Base-by-base conservation (phyloP, 1,284 basidiomycete genomes). In the Ustilago loliicola region DNA sequence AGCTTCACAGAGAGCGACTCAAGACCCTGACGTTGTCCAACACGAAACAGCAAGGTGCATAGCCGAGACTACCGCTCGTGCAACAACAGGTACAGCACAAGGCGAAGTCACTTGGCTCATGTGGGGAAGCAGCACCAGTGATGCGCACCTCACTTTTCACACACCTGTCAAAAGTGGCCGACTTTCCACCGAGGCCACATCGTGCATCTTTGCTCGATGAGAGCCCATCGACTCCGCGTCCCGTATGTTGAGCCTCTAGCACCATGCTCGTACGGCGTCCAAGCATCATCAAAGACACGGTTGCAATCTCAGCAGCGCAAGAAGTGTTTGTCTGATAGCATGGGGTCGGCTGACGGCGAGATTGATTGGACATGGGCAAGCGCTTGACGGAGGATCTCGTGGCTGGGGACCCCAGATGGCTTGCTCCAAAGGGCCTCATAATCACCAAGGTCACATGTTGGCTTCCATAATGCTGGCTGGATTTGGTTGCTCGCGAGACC, bases 341-440 rank as follows among this genome's bases (percentile, higher is more conserved):
- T 52, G 10, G 5, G 17, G 40, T 50, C 30, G 56, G 56, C 50
- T 53, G 38, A n/a, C 63, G 63, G 63, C 56, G 56, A 65, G 56
- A 65, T 29, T 45, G 47, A 30, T 40, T 9, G 10, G n/a, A 15
- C 25, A n/a, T 23, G 10, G 21, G 30, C 7, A 30, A 45, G 56
- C 57, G 64, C 51, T 55, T 54, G 56, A 54, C 64, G 64, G 57
- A 53, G 57, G 32, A 66, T 60, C 42, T 60, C 34, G 27, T 38
- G 3, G 36, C 3, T 15, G 36, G 36, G 13, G 36, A 38, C 8
- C 6, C 36, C 36, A 38, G 8, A 15, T 38, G 36, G 36, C 3
- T 38, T 38, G 7, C 36, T 38, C 3, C 42, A 21, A 10, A 21
- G 17, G 8, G 10, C 25, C 27, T 52, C 50, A 15, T 38, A 13